Evolutionary conservation across 768 basidiomycete species (phyloP), one percentile per base, ranked within the genome.

Genomic region (Lentinula guzmanii): DNA sequence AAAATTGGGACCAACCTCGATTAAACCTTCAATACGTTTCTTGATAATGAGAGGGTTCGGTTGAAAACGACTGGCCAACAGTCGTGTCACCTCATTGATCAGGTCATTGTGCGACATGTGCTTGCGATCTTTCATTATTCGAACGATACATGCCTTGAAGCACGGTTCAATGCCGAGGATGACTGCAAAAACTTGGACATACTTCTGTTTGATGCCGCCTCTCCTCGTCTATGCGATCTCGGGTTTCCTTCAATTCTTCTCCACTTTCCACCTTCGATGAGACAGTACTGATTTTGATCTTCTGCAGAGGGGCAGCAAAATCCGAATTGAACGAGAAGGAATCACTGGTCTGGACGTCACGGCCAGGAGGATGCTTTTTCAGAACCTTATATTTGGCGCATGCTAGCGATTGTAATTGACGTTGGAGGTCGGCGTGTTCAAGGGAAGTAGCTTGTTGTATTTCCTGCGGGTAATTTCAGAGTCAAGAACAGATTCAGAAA

Each of bases 51-150:
- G 72, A 43, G 95, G 90, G 64, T 92, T 87, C 0, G 96, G 96
- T 53, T 83, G 83, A 80, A 98, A 99, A 4, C 96, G 86, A 61
- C 78, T 78, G 18, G 90, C 79, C 3, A 99, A 75, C 66, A 98
- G 96, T 21, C 86, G 84, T 50, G 92, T 93, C 37, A 94, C 93
- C 73, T 98, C 95, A 66, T 88, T 90, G 63, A 98, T 79, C 13
- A 99, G 82, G 60, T 95, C 93, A 62, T 86, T 92, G 68, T 98
- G 93, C 5, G 80, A 75, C 86, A 98, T 87, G 58, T 84, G 82
- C 70, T 98, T 98, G 60, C 95, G 79, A 70, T 93, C 89, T 75
- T 98, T 98, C 96, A 99, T 98, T 33, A 98, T 87, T 35, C 97
- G 87, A 28, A 99, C 97, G 64, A 98, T 90, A 69, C 93, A 98